Evolutionary conservation across 2,329 filamentous ascomycete genomes (phyloP), one percentile per base, ranked within the genome.

Genomic region (Conoideocrella luteorostrata): DNA sequence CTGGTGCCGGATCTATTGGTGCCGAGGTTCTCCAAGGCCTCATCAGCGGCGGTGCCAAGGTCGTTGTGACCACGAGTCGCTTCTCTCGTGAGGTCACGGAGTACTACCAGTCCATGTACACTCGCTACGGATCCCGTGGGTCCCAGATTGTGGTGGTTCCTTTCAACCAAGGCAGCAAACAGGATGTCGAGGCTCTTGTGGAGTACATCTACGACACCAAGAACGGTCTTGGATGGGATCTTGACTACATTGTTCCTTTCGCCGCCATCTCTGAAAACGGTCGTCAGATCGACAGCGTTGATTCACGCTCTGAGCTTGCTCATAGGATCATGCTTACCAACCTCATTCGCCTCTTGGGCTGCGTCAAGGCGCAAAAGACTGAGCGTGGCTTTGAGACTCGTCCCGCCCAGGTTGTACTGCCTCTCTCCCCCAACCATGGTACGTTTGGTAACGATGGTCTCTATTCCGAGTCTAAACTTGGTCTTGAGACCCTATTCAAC

Each of bases 321-420:
- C 93, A 98, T 66, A 88, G 93, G 52, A 96, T 98, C 72, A 97
- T 98, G 93, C 74, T 98, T 64, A 98, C 93, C 59, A 98, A 98
- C 67, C 75, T 98, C 9, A 74, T 97, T 51, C 88, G 93, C 55
- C 83, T 98, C 48, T 77, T 98, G 43, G 93, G 93, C 56, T 81
- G 73, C 51, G 84, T 98, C 69, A 98, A 97, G 77, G 69, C 82
- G 5, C 86, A 97, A 65, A 98, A 98, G 75, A 77, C 84, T 22
- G 77, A 84, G 52, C 82, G 86, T 53, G 88, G 87, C 46, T 95
- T 93, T 58, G 89, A 95, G 71, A 98, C 93, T 26, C 87, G 93
- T 30, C 93, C 93, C 39, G 93, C 93, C 21, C 93, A 98, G 67
- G 91, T 97, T 57, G 90, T 98, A 49, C 78, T 98, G 21, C 93